Evolutionary conservation across 2,329 filamentous ascomycete species (phyloP), one percentile per base, ranked within the genome.

Genomic region (Zalaria sp.): DNA sequence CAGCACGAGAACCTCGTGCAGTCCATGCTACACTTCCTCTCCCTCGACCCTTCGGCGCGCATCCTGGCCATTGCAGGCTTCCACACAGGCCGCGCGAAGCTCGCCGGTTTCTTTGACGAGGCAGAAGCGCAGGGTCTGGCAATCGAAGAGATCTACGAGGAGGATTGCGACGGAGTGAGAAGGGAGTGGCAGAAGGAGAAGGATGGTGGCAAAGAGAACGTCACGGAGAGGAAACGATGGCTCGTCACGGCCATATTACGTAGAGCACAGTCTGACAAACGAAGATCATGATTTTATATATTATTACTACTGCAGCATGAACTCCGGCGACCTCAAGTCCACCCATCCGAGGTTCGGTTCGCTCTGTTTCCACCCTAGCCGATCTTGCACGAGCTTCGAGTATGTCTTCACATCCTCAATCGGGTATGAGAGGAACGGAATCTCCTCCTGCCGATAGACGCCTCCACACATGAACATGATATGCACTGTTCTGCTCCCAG

Each of bases 1-100:
- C 73, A 85, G 63, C 82, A 86, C 58, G 67, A 60, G n/a, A 81
- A 78, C 56, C 67, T 86, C 26, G 69, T 70, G 37, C 58, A 55
- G 35, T 82, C 78, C 25, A 74, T 84, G 53, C 58, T 67, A 4
- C 74, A 76, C 58, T 82, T 84, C 53, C 64, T 85, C 11, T 61
- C 57, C 1, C 54, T 54, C 4, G 58, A 53, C 3, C 50, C 60
- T 2, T 57, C 51, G 10, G 72, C 75, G 2, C 65, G 73, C 29
- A 71, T 77, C 39, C 76, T 78, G 61, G 72, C 79, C n/a, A 67
- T 84, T 5, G 79, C 74, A 1, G 81, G 79, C 0, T 83, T 86
- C 50, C 81, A 86, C 53, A 83, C 81, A 0, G 81, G 81, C 0
- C 66, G 81, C 31, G 65, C 65, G 18, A 79, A 77, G 56, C 68